These are phyloP conservation scores for Penicillium griseofulvum DNA, from an alignment of 2,329 filamentous ascomycete species.

Conservation along the genomic window DNA sequence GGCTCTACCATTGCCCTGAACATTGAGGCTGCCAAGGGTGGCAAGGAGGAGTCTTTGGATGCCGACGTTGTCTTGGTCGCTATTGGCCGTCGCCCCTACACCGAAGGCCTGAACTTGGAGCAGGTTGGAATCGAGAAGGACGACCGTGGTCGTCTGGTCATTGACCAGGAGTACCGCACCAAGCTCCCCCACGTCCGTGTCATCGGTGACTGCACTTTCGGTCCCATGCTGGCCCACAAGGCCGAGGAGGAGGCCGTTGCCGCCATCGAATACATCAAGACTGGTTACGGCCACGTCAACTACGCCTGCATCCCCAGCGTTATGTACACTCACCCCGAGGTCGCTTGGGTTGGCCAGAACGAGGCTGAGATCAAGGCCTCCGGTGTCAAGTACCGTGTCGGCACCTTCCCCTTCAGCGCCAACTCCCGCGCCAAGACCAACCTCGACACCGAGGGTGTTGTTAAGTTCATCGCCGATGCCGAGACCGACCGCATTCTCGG, in stretches of 20 bases:
- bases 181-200: conserved; percentile 96
- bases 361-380: conserved; percentile 92
- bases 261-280: conserved; percentile 94
- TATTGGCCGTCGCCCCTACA: conserved; percentile 95
- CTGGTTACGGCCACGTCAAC: conserved; percentile 98
- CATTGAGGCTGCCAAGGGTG: conserved; percentile 90
- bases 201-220: conserved; percentile 93
- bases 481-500: conserved; percentile 95
- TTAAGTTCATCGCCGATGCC: conserved; percentile 95
- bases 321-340: conserved; percentile 99
- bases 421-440: conserved; percentile 99
- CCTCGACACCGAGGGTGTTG: conserved; percentile 88
- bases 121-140: conserved; percentile 74
- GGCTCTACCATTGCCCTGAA: conserved; percentile 77
- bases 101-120: conserved; percentile 83
- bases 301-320: conserved; percentile 96
- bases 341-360: conserved; percentile 97
- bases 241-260: conserved; percentile 97
- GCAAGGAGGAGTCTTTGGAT: conserved; percentile 88
- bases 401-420: conserved; percentile 94
- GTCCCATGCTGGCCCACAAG: conserved; percentile 99
- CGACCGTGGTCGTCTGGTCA: conserved; percentile 89
- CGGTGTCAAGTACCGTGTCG: conserved; percentile 87
- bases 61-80: conserved; percentile 95
- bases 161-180: conserved; percentile 98